Base-by-base conservation (phyloP, 2,329 filamentous ascomycete genomes). In the Achaetomium macrosporum region DNA sequence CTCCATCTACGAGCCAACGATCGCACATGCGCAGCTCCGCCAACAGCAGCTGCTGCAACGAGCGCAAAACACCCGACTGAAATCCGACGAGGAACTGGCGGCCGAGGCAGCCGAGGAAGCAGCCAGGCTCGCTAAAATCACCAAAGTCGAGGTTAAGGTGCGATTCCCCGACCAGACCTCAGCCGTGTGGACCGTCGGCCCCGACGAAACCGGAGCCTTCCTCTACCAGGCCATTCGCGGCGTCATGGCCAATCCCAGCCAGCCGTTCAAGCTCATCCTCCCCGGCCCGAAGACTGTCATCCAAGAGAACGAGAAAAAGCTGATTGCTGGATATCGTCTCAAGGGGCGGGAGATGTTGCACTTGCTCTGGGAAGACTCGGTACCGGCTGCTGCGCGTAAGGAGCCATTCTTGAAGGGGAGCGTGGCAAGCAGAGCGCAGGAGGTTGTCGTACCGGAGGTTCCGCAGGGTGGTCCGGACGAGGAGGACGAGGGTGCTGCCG, bases 151-250 rank as follows among this genome's bases (percentile, higher is more conserved):
- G 29, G 77, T 97, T 58, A 90, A 88, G 59, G 80, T 96, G 45
- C 86, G 91, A 25, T 91, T 96, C 61, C 92, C 92, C 0, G 91
- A 97, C 66, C 88, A 91, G 61, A 87, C 84, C 53, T 83, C 85
- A 49, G 82, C 90, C 31, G 82, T 90, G 47, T 85, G 85, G 71
- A 78, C 76, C n/a, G 83, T 95, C 59, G 78, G 76, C 1, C 81
- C 82, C 17, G 67, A 74, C 1, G 85, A 91, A 49, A 90, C 87
- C 0, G 87, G 85, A 1, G 75, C 78, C 3, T 78, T 81, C 47
- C 73, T 99, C 1, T 90, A 97, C 69, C 73, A 76, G 13, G 89
- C 87, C 58, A 88, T 96, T 16, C 76, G 83, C 48, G 75, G 75
- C 41, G 82, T 92, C 56, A 84, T 99, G 68, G 79, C 82, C 1